These are phyloP conservation scores for Barnettozyma vustinii DNA, from an alignment of 805 yeast species.

Conservation along the genomic window DNA sequence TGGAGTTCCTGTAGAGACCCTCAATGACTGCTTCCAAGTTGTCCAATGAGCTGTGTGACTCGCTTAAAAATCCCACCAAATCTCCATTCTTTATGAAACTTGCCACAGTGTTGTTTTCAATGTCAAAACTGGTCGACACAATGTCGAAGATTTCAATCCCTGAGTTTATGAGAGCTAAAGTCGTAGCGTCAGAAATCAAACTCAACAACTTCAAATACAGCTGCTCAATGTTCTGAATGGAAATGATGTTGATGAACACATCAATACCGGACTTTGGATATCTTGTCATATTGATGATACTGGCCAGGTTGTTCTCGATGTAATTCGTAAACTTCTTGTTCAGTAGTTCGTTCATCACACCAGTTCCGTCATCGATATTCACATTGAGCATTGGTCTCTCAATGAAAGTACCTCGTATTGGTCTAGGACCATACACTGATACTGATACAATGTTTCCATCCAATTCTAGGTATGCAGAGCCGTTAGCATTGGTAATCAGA, in stretches of 20 bases:
- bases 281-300: conserved; percentile 44
- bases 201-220: conserved; percentile 28
- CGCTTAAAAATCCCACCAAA: conserved; percentile 57
- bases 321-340: conserved; percentile 42
- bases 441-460: conserved; percentile 45
- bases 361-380: conserved; percentile 32
- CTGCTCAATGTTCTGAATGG: conserved; percentile 31
- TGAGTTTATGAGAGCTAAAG: conserved; percentile 77
- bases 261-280: conserved; percentile 92
- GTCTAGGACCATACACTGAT: conserved; percentile 85
- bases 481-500: conserved; percentile 64
- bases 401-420: conserved; percentile 67
- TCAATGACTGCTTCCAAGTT: conserved; percentile 6
- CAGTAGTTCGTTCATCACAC: conserved; percentile 25
- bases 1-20: conserved; percentile 4
- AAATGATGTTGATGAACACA: conserved; percentile 63
- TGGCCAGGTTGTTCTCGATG: conserved; percentile 32
- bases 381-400: conserved; percentile 64
- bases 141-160: conserved; percentile 76
- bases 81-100: conserved; percentile 53
- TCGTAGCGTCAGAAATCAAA: conserved; percentile 40
- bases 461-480: conserved; percentile 75
- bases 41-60: conserved; percentile 21
- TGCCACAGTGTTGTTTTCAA: conserved; percentile 38
- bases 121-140: conserved; percentile 56